A percentile compares a stretch with the other conserved stretches of the same genome.
These are phyloP conservation scores for Baeospora myosura DNA, from an alignment of 1,284 basidiomycete genomes.

Conservation along the genomic window DNA sequence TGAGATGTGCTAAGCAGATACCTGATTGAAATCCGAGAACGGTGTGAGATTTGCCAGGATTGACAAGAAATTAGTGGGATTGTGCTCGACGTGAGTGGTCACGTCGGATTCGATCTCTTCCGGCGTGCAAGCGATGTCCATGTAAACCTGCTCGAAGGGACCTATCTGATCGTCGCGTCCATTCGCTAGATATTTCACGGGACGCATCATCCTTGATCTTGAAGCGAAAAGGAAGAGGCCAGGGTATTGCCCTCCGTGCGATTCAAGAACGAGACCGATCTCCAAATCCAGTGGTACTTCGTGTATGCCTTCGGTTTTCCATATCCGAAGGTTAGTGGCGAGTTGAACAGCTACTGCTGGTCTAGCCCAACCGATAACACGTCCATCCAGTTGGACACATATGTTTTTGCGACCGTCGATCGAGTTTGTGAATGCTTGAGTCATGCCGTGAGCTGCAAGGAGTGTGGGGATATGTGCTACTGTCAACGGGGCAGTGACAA, in stretches of 20 bases:
- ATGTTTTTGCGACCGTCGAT: conserved; percentile 80
- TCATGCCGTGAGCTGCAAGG: conserved; percentile 90
- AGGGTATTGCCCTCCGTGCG: conserved; percentile 93
- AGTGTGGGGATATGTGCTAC: conserved; percentile 78
- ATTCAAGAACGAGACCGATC: conserved; percentile 87
- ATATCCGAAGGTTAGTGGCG: conserved; percentile 79
- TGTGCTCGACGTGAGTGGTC: conserved; percentile 89
- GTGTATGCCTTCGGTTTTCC: conserved; percentile 88
- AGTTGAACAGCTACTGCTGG: conserved; percentile 73
- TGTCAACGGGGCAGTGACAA: conserved; percentile 75
- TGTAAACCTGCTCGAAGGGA: conserved; percentile 98
- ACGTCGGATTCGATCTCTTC: conserved; percentile 82
- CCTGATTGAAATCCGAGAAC: conserved; percentile 97
- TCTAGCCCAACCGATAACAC: conserved; percentile 92
- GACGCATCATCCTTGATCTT: conserved; percentile 93
- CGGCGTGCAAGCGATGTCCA: conserved; percentile 92
- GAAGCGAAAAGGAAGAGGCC: conserved; percentile 92
- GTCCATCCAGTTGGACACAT: conserved; percentile 90
- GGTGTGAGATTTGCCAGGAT: conserved; percentile 78
- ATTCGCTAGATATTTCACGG: conserved; percentile 88
- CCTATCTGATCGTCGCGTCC: conserved; percentile 87
- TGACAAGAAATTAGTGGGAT: conserved; percentile 93
- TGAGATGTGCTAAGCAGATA: conserved; percentile 21
- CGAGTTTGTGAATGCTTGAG: conserved; percentile 73
- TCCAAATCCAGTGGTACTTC: conserved; percentile 91